Conservation (phyloP, 495 filamentous ascomycete genomes). For the Entonaema liquescens region DNA sequence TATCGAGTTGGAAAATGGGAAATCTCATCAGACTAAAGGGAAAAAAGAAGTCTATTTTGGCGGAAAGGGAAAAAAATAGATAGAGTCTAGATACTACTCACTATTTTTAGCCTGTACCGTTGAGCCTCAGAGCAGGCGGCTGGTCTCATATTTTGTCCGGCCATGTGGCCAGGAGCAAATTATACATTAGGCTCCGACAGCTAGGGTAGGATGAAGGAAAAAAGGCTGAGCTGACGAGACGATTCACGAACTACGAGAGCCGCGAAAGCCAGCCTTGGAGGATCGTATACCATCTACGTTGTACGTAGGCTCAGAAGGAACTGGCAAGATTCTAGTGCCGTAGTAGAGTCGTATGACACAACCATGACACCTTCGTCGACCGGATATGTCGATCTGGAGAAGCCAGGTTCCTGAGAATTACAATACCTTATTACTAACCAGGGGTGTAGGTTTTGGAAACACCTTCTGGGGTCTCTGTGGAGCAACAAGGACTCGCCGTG, state of each 20-base stretch:
- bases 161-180: conserved; percentile 33
- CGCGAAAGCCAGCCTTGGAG: conserved; percentile 29
- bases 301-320: conserved; percentile 9
- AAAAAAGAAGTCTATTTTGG: conserved; percentile 9
- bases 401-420: conserved; percentile 38
- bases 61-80: conserved; percentile 16
- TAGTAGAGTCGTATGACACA: conserved; percentile 40
- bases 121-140: conserved; percentile 31
- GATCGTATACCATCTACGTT: conserved; percentile 13
- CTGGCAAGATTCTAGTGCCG: conserved; percentile 27
- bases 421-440: conserved; percentile 32
- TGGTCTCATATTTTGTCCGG: conserved; percentile 24
- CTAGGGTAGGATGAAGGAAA: conserved; percentile 7
- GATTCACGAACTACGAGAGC: conserved; percentile 27
- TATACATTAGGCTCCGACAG: conserved; percentile 19
- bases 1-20: conserved; percentile 26
- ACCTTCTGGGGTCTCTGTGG: conserved; percentile 37
- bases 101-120: conserved; percentile 36
- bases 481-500: conserved; percentile 22
- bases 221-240: conserved; percentile 29
- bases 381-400: conserved; percentile 49
- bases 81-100: conserved; percentile 15
- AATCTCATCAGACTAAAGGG: conserved; percentile 8
- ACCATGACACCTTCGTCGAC: conserved; percentile 42
- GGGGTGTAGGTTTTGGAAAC: conserved; percentile 41